These are phyloP conservation scores for Apiospora malaysiana DNA, from an alignment of 2,329 filamentous ascomycete genomes.

Conservation along the genomic window DNA sequence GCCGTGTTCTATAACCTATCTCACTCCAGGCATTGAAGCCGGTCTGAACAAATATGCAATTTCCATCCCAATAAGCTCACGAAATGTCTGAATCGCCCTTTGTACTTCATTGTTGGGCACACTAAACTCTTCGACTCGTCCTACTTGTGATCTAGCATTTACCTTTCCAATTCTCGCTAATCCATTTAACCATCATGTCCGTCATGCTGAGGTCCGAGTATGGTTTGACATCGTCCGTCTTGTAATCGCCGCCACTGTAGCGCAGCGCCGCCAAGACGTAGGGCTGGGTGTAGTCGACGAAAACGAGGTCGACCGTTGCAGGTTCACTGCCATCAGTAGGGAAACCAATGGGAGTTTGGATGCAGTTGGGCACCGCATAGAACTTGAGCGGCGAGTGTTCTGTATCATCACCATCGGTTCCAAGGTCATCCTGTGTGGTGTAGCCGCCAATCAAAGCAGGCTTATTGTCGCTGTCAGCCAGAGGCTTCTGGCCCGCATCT, in stretches of 20 bases:
- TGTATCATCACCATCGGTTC: constrained; percentile 88
- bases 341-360: constrained; percentile 73
- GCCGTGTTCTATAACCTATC: neutral
- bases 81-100: neutral
- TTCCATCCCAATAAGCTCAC: neutral
- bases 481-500: constrained; percentile 33
- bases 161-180: constrained; percentile 62
- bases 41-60: neutral
- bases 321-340: constrained; percentile 57
- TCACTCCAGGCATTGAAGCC: neutral
- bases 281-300: constrained; percentile 87
- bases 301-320: constrained; percentile 83
- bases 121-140: neutral
- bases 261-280: constrained; percentile 80
- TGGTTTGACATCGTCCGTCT: constrained; percentile 50
- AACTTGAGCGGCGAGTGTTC: constrained; percentile 77
- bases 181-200: constrained; percentile 62
- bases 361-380: constrained; percentile 81
- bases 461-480: constrained; percentile 33
- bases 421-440: constrained; percentile 74
- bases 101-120: neutral
- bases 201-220: constrained; percentile 64
- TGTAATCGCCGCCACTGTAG: constrained; percentile 59
- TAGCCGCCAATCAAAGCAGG: constrained; percentile 49
- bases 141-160: constrained; percentile 44